These are phyloP conservation scores for Trypanosoma lewisi DNA, from an alignment of 208 protist genomes.

Conservation along the genomic window DNA sequence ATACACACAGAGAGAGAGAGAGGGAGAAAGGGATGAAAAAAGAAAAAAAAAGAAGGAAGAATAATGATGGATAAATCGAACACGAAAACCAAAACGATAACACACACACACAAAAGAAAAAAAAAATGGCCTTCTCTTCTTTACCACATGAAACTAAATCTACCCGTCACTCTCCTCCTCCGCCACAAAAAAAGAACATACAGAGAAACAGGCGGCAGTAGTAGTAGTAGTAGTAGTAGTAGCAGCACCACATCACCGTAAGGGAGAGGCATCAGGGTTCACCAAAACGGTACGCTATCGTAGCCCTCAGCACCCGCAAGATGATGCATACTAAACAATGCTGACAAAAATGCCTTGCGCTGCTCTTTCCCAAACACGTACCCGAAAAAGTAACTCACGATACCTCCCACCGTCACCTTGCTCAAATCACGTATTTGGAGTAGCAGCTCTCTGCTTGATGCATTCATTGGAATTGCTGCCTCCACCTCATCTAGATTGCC, in stretches of 20 bases:
- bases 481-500: conserved; percentile 20
- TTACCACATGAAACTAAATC: no score
- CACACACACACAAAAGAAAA: not conserved
- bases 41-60: not conserved
- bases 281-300: conserved; percentile 24
- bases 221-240: not conserved
- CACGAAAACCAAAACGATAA: not conserved
- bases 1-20: not conserved
- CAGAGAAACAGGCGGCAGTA: no score
- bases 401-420: conserved; percentile 29
- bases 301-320: conserved; percentile 25
- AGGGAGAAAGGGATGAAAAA: not conserved
- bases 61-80: not conserved
- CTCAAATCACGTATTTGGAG: conserved; percentile 25
- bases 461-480: conserved; percentile 25
- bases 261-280: no score
- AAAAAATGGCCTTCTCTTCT: no score
- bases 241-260: no score
- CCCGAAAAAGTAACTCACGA: conserved; percentile 33
- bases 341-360: conserved; percentile 26
- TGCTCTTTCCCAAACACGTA: conserved; percentile 24
- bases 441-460: conserved; percentile 18
- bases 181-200: no score
- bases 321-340: conserved; percentile 35
- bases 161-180: no score